Evolutionary conservation across 768 basidiomycete genomes (phyloP).

Genomic region (Pisolithus sp.): DNA sequence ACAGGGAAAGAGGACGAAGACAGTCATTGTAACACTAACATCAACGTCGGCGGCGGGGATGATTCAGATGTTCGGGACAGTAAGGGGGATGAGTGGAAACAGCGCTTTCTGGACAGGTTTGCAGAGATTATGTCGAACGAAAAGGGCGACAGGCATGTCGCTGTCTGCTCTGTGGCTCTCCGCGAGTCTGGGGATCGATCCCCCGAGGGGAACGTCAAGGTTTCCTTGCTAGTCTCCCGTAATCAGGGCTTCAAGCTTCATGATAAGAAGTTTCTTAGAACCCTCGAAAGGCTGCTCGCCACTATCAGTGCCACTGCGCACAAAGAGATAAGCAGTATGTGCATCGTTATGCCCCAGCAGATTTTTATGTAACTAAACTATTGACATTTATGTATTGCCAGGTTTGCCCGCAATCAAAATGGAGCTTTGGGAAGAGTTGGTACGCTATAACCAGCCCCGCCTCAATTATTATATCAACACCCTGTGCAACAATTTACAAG

Average conservation of each 20-base stretch:
- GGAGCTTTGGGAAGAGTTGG: not conserved
- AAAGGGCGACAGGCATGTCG: not conserved
- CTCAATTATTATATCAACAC: not conserved
- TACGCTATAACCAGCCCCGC: not conserved
- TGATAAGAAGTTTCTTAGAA: not conserved
- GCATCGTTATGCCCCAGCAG: not conserved
- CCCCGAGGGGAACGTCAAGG: not conserved
- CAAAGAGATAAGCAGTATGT: not conserved
- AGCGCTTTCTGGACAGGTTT: not conserved
- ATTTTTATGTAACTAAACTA: not conserved
- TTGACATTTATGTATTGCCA: not conserved
- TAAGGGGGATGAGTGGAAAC: not conserved
- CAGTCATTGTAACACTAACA: too few species aligned
- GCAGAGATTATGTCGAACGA: not conserved
- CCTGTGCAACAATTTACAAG: not conserved
- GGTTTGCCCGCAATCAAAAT: not conserved
- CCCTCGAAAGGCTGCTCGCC: not conserved
- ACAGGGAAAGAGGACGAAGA: not conserved
- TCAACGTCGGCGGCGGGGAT: too few species aligned
- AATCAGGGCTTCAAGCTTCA: not conserved
- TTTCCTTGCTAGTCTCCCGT: not conserved
- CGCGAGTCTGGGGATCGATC: not conserved
- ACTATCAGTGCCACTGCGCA: not conserved
- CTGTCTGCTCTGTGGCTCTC: not conserved
- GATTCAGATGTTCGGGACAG: constrained; percentile 11